Percentiles rank a stretch among this genome's conserved stretches.
Conservation (phyloP, 306 rosid genomes). For the Albizia julibrissin region DNA sequence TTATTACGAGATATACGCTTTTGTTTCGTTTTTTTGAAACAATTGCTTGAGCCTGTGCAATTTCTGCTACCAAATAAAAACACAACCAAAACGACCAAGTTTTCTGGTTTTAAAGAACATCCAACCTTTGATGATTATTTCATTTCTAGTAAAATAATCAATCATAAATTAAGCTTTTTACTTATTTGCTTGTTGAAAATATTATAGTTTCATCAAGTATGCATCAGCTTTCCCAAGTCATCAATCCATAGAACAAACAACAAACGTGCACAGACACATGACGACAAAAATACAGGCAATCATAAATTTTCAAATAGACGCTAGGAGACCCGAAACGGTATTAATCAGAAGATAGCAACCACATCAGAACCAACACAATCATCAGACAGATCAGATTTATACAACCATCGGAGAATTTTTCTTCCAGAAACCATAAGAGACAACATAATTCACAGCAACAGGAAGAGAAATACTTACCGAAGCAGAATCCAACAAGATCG, state of each 20-base stretch:
- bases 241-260: slow-evolving; percentile 19
- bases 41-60: not conserved
- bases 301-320: not conserved
- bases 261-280: slow-evolving; percentile 4
- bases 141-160: not conserved
- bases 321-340: slow-evolving; percentile 18
- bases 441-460: not conserved
- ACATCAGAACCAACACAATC: not conserved
- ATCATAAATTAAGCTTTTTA: slow-evolving; percentile 4
- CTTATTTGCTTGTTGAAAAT: not conserved
- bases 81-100: slow-evolving; percentile 1
- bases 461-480: slow-evolving; percentile 27
- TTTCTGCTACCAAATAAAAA: not conserved
- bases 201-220: slow-evolving; percentile 1
- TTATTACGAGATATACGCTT: not conserved
- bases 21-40: not conserved
- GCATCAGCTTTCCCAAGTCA: slow-evolving; percentile 3
- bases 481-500: slow-evolving; percentile 39
- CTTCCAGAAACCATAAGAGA: not conserved
- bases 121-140: not conserved
- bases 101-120: slow-evolving; percentile 6
- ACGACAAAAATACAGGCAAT: not conserved
- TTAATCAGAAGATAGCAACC: not conserved
- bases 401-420: slow-evolving; percentile 9
- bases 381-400: slow-evolving; percentile 1